Base-by-base conservation (phyloP, 1,139 yeast genomes). In the Sporopachydermia cereana region DNA sequence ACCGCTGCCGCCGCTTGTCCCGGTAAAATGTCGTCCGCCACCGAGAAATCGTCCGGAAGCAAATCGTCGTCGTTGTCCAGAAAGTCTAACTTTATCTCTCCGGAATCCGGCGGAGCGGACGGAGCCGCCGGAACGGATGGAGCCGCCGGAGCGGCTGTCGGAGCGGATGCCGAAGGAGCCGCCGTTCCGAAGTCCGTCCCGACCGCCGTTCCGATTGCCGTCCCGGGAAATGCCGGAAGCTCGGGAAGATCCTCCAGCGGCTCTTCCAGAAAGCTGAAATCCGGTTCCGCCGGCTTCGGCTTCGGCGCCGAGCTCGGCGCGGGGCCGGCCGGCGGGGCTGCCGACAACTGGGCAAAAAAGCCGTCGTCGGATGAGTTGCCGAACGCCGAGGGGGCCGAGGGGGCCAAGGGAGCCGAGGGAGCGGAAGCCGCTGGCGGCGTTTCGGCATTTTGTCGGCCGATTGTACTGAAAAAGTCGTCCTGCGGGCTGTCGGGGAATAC, bases 21-120 rank as follows among this genome's bases (percentile, higher is more conserved):
- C n/a, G n/a, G n/a, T n/a, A n/a, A n/a, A 7, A 25, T 7, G 14
- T 25, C 29, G 29, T 45, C 58, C 24, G 60, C 63, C 23, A 61
- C 61, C 14, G 71, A 68, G 54, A 80, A 72, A 55, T 78, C 80
- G 53, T 80, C 88, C 47, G 80, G 60, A 2, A 88, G 86, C 59
- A 80, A 79, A 54, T 79, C 86, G 51, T 77, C 82, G 47, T 74
- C 80, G 42, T 68, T 62, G n/a, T 50, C 47, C 14, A 44, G 39
- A 3, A 43, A 3, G 43, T 34, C 39, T 7, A 34, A 34, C 18
- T 12, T 16, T 12, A n/a, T 5, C 22, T 34, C 39, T 5, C 9
- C 22, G 9, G 29, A 25, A 14, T n/a, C 30, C 30, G 12, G 30
- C n/a, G 12, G 12, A 27, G 30, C 14, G n/a, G n/a, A 27, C 30